Evolutionary conservation across 306 rosid genomes (phyloP).

Genomic region (Ammopiptanthus mongolicus): DNA sequence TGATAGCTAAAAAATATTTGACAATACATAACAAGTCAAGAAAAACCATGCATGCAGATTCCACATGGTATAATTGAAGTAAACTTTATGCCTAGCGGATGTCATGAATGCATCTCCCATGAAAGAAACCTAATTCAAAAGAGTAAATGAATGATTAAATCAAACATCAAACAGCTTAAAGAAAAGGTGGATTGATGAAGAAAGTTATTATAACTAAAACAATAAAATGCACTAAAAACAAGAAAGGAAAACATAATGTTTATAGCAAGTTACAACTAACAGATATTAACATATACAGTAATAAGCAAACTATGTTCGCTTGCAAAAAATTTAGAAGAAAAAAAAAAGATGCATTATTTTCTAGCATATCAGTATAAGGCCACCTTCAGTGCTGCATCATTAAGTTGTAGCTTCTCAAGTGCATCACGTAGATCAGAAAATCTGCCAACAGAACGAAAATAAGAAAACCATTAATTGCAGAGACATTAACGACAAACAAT

Average conservation of each 20-base stretch:
- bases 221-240: neutral
- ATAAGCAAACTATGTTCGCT: neutral
- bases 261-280: neutral
- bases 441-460: slow-evolving; percentile 34
- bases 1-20: neutral
- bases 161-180: slow-evolving; percentile 6
- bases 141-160: slow-evolving; percentile 15
- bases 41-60: slow-evolving; percentile 16
- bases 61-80: neutral
- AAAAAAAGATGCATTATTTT: slow-evolving; percentile 20
- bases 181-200: neutral
- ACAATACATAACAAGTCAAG: neutral
- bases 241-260: neutral
- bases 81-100: slow-evolving; percentile 17
- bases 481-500: neutral
- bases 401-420: slow-evolving; percentile 93
- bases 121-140: slow-evolving; percentile 12
- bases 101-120: slow-evolving; percentile 6
- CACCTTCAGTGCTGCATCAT: slow-evolving; percentile 96
- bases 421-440: slow-evolving; percentile 94
- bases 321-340: neutral
- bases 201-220: neutral
- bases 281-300: slow-evolving; percentile 1
- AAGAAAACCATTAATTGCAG: slow-evolving; percentile 15
- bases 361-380: slow-evolving; percentile 12